phyloP scores from a whole-genome alignment of 2,329 filamentous ascomycete genomes.

The Clonostachys rhizophaga region DNA sequence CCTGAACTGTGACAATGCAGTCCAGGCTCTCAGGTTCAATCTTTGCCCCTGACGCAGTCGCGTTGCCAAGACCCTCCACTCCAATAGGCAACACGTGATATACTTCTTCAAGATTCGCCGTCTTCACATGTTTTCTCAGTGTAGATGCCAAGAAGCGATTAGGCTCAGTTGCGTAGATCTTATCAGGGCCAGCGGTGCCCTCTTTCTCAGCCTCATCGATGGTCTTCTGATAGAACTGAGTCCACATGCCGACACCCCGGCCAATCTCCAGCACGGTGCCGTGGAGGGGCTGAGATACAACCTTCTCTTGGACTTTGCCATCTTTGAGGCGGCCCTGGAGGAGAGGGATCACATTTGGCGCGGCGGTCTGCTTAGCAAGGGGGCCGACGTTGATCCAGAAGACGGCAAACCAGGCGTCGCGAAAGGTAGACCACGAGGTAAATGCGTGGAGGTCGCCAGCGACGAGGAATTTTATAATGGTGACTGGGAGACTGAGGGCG shows the following conservation, averaged over 20 bases:
- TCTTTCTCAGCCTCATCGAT: background rate
- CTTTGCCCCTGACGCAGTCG: conserved; percentile 10
- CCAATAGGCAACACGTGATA: conserved; percentile 61
- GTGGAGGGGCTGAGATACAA: conserved; percentile 27
- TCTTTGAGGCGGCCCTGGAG: conserved; percentile 40
- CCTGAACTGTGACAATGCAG: conserved; percentile 56
- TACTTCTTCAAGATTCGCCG: conserved; percentile 46
- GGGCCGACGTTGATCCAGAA: conserved; percentile 58
- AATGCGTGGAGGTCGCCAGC: conserved; percentile 26
- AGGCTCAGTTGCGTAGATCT: conserved; percentile 61
- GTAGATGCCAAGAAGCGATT: conserved; percentile 46
- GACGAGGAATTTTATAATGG: conserved; percentile 36
- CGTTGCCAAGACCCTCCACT: conserved; percentile 48
- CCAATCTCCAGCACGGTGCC: conserved; percentile 60
- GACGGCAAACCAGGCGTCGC: conserved; percentile 50
- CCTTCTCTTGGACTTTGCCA: conserved; percentile 26
- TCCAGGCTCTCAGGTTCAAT: conserved; percentile 47
- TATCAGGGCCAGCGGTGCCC: background rate
- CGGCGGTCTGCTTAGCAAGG: conserved; percentile 33
- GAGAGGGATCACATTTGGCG: conserved; percentile 43
- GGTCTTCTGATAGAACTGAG: conserved; percentile 40
- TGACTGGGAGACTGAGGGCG: conserved; percentile 42
- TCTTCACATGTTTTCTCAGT: conserved; percentile 39
- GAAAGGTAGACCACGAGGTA: conserved; percentile 33
- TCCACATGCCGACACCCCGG: conserved; percentile 57